A percentile compares a stretch with the other conserved stretches of the same genome.
Evolutionary conservation across 129 eudicot genomes (phyloP).

Genomic region (Daucus carota): DNA sequence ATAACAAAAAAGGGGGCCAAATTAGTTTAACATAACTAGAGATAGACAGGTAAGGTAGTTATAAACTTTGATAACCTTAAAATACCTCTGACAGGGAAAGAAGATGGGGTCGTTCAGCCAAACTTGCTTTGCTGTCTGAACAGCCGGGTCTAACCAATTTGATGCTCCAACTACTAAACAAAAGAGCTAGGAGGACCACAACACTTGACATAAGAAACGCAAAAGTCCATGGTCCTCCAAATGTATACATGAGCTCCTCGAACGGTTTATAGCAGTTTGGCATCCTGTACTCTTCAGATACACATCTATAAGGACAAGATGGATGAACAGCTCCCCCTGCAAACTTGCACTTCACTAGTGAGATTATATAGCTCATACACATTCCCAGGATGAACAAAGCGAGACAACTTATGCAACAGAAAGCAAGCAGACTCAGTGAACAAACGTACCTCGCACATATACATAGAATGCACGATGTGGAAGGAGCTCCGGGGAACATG

Average conservation of each 20-base stretch:
- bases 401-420: not conserved
- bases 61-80: conserved; percentile 2
- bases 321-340: conserved; percentile 70
- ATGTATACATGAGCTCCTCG: conserved; percentile 77
- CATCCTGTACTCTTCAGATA: conserved; percentile 68
- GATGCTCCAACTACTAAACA: conserved; percentile 50
- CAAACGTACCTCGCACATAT: conserved; percentile 53
- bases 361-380: conserved; percentile 4
- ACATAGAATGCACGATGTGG: conserved; percentile 65
- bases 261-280: conserved; percentile 85
- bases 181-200: conserved; percentile 45
- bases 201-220: conserved; percentile 44
- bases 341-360: conserved; percentile 17
- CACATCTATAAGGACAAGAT: conserved; percentile 65
- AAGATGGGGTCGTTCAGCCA: conserved; percentile 50
- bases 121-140: conserved; percentile 32
- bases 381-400: not conserved
- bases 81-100: conserved; percentile 87
- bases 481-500: conserved; percentile 60
- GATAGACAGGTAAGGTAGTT: not conserved
- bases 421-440: not conserved
- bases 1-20: conserved; percentile 1
- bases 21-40: conserved; percentile 2
- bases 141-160: conserved; percentile 51
- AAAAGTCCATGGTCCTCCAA: conserved; percentile 88